Conservation (phyloP, 148 eudicot genomes). For the Limonium bicolor region DNA sequence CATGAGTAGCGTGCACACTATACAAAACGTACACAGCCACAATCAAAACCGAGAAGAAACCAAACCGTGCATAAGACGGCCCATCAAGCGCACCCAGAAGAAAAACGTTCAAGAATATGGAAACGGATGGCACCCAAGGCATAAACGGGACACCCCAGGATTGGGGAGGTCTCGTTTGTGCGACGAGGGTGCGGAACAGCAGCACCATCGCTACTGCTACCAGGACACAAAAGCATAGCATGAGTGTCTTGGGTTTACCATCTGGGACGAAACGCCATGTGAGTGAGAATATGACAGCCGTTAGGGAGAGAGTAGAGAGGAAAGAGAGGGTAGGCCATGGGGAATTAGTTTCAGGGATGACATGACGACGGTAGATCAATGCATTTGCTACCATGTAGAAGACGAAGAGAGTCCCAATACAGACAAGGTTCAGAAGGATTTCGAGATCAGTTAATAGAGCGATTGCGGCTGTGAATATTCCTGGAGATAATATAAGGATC, state of each 20-base stretch:
- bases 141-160: constrained; percentile 94
- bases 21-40: constrained; percentile 59
- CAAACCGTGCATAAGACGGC: constrained; percentile 55
- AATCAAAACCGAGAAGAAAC: constrained; percentile 42
- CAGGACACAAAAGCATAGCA: constrained; percentile 35
- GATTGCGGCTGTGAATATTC: constrained; percentile 65
- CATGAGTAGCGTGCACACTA: constrained; percentile 92
- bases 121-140: constrained; percentile 84
- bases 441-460: constrained; percentile 74
- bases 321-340: constrained; percentile 76
- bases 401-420: constrained; percentile 92
- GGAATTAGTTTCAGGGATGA: constrained; percentile 37
- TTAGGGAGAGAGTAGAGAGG: constrained; percentile 49
- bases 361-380: constrained; percentile 69
- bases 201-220: constrained; percentile 26
- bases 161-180: constrained; percentile 67
- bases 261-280: constrained; percentile 55
- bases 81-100: constrained; percentile 58
- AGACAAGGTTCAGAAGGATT: constrained; percentile 68
- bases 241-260: constrained; percentile 39
- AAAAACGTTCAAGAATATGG: constrained; percentile 76
- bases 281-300: constrained; percentile 47
- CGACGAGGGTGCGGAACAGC: constrained; percentile 51
- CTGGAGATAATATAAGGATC: constrained; percentile 33
- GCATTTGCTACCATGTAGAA: constrained; percentile 95